Base-by-base conservation (phyloP, 768 basidiomycete species). In the Hypholoma sublateritium region DNA sequence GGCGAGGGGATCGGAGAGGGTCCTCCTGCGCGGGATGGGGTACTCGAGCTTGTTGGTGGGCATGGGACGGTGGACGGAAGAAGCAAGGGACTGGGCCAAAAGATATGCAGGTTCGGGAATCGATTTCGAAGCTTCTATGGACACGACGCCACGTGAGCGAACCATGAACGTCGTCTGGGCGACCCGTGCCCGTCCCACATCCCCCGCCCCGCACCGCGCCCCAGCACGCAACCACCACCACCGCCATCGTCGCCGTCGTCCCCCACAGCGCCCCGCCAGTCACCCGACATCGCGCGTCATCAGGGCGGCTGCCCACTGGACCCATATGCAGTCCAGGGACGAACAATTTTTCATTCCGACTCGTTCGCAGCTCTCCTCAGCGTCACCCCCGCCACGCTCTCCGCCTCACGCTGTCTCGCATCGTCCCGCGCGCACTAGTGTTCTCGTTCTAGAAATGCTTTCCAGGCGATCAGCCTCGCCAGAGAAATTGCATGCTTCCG, bases 1-100 rank as follows among this genome's bases (percentile, higher is more conserved):
- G 53, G 82, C 73, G 65, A 93, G 81, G 42, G 90, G 91, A 73
- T 91, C 91, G 28, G 88, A 87, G 57, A 80, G 70, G 16, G 77
- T 74, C 42, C 78, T 72, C 43, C 77, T 74, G 43, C 67, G 69
- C 57, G 59, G 61, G 36, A 66, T 67, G 37, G 61, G 58, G 47
- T 60, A 60, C 50, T 75, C 70, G 51, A 62, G 64, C 62, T 74
- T 75, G 55, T 62, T 45, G 62, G 73, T 77, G 52, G 70, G 72
- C 80, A 80, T 81, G 65, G 64, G 65, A 64, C 53, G 65, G 64
- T 61, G 57, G 63, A 60, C 55, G 63, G 62, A 53, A 60, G 48
- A 52, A 65, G 60, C 51, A 58, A 54, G 52, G 35, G 43, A 34
- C 14, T 36, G 47, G 55, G 42, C 57, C 54, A 55, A 57, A 61